These are phyloP conservation scores for Barbarea vulgaris DNA, from an alignment of 345 rosid species.

Conservation along the genomic window DNA sequence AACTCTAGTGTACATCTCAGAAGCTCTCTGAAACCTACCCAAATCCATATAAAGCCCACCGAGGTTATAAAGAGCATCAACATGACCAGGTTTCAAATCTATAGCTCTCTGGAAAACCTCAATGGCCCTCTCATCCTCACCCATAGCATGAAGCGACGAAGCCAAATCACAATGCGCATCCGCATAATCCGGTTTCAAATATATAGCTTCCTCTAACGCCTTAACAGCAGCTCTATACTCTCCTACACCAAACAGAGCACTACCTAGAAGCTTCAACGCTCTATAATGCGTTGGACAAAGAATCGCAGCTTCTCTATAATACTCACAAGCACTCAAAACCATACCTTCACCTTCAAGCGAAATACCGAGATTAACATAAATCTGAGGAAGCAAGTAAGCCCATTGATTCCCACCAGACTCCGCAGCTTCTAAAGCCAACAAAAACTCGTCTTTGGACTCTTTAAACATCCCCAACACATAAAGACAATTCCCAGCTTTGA, in stretches of 20 bases:
- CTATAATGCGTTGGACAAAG: slow-evolving; percentile 97
- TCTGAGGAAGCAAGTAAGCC: slow-evolving; percentile 93
- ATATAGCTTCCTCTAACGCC: slow-evolving; percentile 96
- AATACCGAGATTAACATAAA: slow-evolving; percentile 93
- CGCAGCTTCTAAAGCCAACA: slow-evolving; percentile 81
- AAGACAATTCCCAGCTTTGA: slow-evolving; percentile 85
- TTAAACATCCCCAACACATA: slow-evolving; percentile 76
- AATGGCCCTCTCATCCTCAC: slow-evolving; percentile 93
- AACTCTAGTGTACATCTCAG: slow-evolving; percentile 93
- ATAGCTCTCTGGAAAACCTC: slow-evolving; percentile 97
- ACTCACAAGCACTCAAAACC: slow-evolving; percentile 98
- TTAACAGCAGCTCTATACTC: slow-evolving; percentile 96
- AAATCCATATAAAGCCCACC: slow-evolving; percentile 99
- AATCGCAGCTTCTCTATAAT: slow-evolving; percentile 98
- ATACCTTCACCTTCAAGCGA: slow-evolving; percentile 97
- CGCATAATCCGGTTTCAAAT: slow-evolving; percentile 88
- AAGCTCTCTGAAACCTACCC: slow-evolving; percentile 96
- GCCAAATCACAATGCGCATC: slow-evolving; percentile 99
- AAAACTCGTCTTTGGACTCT: slow-evolving; percentile 87
- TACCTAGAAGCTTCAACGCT: slow-evolving; percentile 91
- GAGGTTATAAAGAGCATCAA: slow-evolving; percentile 86
- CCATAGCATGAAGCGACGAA: slow-evolving; percentile 88
- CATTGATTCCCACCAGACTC: slow-evolving; percentile 94
- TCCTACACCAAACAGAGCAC: slow-evolving; percentile 97
- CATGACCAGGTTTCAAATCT: slow-evolving; percentile 94